These are phyloP conservation scores for Cubamyces lactineus DNA, from an alignment of 768 basidiomycete genomes.

Conservation along the genomic window DNA sequence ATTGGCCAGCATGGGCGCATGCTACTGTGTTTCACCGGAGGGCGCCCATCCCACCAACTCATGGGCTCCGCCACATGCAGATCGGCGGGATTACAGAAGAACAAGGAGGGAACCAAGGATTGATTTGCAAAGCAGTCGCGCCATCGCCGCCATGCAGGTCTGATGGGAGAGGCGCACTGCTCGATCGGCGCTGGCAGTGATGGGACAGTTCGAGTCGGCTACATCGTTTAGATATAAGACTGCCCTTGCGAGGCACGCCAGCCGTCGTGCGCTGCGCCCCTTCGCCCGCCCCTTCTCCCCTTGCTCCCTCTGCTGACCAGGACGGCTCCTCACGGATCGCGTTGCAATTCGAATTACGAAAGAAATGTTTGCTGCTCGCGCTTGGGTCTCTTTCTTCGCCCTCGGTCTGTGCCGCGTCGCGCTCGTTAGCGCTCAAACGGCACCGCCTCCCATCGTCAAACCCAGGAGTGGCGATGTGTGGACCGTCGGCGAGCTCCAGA, in stretches of 20 bases:
- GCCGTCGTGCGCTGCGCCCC: background rate
- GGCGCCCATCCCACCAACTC: too few relatives aligned
- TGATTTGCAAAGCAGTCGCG: too few relatives aligned
- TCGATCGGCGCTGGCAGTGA: background rate
- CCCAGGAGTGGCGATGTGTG: background rate
- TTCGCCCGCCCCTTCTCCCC: background rate
- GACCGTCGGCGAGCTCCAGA: background rate
- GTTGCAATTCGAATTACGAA: background rate
- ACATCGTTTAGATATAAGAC: background rate
- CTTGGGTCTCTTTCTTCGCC: background rate
- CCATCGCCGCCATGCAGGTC: background rate
- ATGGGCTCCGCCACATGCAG: too few relatives aligned
- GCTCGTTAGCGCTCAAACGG: background rate
- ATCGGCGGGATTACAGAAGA: background rate
- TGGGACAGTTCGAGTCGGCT: background rate
- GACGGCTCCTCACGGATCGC: too few relatives aligned
- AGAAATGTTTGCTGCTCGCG: background rate
- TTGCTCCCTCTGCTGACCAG: background rate
- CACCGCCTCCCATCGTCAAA: conserved; percentile 3
- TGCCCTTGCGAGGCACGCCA: background rate
- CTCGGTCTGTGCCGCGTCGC: background rate
- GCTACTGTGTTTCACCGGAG: too few relatives aligned
- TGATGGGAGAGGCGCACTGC: background rate
- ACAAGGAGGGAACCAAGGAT: background rate
- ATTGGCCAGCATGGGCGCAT: too few relatives aligned